Percentiles rank a stretch among this genome's conserved stretches.
These are phyloP conservation scores for Simplicillium sp. DNA, from an alignment of 2,329 filamentous ascomycete genomes.

Conservation along the genomic window DNA sequence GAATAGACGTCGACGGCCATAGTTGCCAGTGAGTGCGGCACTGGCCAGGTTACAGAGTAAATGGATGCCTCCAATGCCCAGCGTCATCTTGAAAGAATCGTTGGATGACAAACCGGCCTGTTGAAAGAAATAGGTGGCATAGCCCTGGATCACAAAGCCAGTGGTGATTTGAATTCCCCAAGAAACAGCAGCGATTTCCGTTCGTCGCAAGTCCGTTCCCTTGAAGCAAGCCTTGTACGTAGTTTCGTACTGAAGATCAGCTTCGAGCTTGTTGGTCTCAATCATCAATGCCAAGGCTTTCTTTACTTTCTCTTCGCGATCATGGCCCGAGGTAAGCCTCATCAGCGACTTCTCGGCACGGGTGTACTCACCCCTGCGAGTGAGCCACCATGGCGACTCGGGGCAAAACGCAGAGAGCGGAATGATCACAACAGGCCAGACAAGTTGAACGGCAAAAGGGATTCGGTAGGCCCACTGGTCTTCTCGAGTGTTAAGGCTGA, in stretches of 20 bases:
- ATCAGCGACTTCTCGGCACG: conserved; percentile 16
- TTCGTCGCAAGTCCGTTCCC: conserved; percentile 31
- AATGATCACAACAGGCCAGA: conserved; percentile 12
- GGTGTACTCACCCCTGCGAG: conserved; percentile 20
- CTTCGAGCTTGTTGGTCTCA: conserved; percentile 28
- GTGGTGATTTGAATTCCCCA: background rate
- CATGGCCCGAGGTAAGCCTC: conserved; percentile 2
- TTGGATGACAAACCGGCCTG: background rate
- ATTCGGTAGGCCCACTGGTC: conserved; percentile 14
- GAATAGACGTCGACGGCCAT: conserved; percentile 8
- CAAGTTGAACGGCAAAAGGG: conserved; percentile 16
- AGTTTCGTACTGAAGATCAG: conserved; percentile 24
- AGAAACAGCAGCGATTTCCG: conserved; percentile 20
- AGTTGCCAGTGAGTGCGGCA: conserved; percentile 3
- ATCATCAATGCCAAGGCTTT: conserved; percentile 16
- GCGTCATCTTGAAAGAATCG: conserved; percentile 1
- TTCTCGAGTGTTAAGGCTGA: conserved; percentile 4
- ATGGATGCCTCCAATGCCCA: background rate
- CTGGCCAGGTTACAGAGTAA: conserved; percentile 1
- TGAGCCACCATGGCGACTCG: conserved; percentile 31
- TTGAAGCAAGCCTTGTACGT: conserved; percentile 38
- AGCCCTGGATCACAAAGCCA: background rate
- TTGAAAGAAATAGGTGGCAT: conserved; percentile 1
- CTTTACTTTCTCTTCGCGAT: background rate
- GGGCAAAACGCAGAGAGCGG: conserved; percentile 12